Base-by-base conservation (phyloP, 352 stramenopile genomes). In the Pythium chondricola region DNA sequence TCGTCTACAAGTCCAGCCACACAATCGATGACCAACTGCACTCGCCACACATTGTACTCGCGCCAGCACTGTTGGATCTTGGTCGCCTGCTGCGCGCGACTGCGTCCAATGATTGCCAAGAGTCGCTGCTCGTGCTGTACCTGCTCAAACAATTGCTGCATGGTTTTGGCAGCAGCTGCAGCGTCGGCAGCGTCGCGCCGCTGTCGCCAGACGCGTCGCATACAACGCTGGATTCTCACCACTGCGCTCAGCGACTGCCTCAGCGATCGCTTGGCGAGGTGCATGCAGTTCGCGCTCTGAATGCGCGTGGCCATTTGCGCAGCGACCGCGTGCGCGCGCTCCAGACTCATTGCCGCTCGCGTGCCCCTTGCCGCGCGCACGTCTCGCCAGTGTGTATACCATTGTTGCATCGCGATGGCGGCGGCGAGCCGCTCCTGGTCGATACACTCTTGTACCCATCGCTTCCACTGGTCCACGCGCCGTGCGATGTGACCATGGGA, bases 51-150 rank as follows among this genome's bases (percentile, higher is more conserved):
- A n/a, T 35, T 51, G 43, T 66, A 84, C 18, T 7, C 16, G 3
- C 42, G 32, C 71, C 69, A 87, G 18, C 16, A 17, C 0, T 11
- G 52, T 42, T 71, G 63, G 38, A 81, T 80, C 7, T 42, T 48
- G 3, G 41, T 39, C 8, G 53, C 66, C 8, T 55, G 56, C 13
- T 43, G 38, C 14, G 49, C 35, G 10, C 24, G 27, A 20, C 8
- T 44, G 33, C 37, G 29, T 20, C 26, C 20, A 6, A 38, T 25
- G 17, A 63, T 33, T 17, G 37, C 6, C 14, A 39, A 4, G 17
- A 54, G 42, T 29, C 43, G 32, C 24, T 63, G 17, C 41, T 57
- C 51, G 5, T 20, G 42, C 3, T n/a, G 43, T 17, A 52, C 6
- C 24, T 33, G 22, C 0, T 26, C 41, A 42, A 49, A 67, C 6